Base-by-base conservation (phyloP, 257 asterid genomes). In the Solanum arcanum region DNA sequence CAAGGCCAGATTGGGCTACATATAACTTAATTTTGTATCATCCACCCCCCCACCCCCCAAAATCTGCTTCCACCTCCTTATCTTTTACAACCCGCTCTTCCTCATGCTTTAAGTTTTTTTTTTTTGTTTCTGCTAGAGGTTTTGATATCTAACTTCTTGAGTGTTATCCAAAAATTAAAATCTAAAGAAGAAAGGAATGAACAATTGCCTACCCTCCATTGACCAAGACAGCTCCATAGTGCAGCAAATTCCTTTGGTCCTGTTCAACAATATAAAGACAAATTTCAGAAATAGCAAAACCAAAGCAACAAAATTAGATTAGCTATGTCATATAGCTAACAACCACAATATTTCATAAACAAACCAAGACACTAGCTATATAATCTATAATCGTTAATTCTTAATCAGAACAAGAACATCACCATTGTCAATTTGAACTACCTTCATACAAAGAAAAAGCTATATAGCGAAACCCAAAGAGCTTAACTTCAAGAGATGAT, bases 231-330 rank as follows among this genome's bases (percentile, higher is more conserved):
- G 89, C 91, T 93, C 98, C 99, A 95, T 35, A 96, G 75, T 14
- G 92, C 96, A 37, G 95, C 86, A 90, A 96, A 96, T 87, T 95
- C 98, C 90, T 90, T 94, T 2, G 98, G 98, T 39, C 98, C 98
- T 96, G 86, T 85, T 89, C 47, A 70, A 39, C 83, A 31, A 85
- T 29, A 87, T 59, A 49, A 49, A 16, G 29, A 12, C 69, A 81
- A 81, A 49, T 29, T 35, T 37, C 39, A 47, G 69, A 20, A 21
- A 18, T 27, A 16, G 44, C 27, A 5, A 81, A 80, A 80, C 29
- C 29, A 47, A 29, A 18, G 62, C 29, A 27, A 80, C 44, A 80
- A 29, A 46, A 47, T 31, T 10, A 80, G 68, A 47, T 27, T 27
- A 47, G 44, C 27, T 47, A 47, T 5, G 68, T 47, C 29, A 47